Conservation (phyloP, 768 basidiomycete genomes). For the Nidularia pulvinata region DNA sequence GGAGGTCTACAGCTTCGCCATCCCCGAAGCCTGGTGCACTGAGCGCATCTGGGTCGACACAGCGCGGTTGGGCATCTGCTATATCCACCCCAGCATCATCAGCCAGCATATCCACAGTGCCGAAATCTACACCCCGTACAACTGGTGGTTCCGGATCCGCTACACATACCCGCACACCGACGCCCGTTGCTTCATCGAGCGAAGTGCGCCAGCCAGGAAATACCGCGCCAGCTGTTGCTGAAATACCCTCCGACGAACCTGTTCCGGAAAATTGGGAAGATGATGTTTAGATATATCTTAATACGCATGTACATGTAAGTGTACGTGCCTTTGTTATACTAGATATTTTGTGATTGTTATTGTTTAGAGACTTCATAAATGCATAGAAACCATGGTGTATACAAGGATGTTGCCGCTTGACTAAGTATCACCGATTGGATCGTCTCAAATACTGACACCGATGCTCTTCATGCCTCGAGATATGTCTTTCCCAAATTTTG, state of each 20-base stretch:
- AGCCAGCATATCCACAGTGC: neutral
- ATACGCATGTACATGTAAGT: too few relatives aligned
- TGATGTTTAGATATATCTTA: conserved; percentile 15
- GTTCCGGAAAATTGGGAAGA: conserved; percentile 35
- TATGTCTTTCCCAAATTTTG: too few relatives aligned
- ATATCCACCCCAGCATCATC: conserved; percentile 8
- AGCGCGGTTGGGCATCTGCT: conserved; percentile 22
- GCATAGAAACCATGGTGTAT: too few relatives aligned
- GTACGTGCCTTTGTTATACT: too few relatives aligned
- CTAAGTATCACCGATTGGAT: too few relatives aligned
- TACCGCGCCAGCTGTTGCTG: neutral
- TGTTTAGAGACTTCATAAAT: too few relatives aligned
- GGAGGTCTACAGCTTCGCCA: conserved; percentile 6
- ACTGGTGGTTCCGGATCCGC: neutral
- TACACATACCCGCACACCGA: conserved; percentile 2
- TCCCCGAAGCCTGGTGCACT: conserved; percentile 5
- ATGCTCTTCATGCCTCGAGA: too few relatives aligned
- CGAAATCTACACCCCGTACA: too few relatives aligned
- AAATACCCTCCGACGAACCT: conserved; percentile 10
- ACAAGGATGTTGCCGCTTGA: too few relatives aligned
- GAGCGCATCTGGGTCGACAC: neutral
- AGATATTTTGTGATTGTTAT: too few relatives aligned
- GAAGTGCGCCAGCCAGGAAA: neutral
- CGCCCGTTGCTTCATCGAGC: neutral
- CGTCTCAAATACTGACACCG: too few relatives aligned